Base-by-base conservation (phyloP, 768 basidiomycete species). In the Agaricus subrufescens region DNA sequence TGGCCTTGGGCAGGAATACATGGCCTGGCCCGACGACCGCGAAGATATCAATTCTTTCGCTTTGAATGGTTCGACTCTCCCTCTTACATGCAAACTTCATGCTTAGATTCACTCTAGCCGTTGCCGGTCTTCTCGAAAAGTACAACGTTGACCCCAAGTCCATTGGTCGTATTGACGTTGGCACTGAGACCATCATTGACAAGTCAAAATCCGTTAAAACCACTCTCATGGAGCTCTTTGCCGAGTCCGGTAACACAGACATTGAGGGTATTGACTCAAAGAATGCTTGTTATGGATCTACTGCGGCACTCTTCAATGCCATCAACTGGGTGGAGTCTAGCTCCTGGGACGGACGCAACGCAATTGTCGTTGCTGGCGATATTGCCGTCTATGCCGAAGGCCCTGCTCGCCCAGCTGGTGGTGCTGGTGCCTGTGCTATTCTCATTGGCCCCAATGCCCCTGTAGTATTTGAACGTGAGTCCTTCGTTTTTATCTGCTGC, bases 11-110 rank as follows among this genome's bases (percentile, higher is more conserved):
- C 93, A 96, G 71, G 86, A 95, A 70, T 94, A 86, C 79, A 99
- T 99, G 97, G 94, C 96, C 34, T 98, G 92, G 84, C 90, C 90
- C 57, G 95, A 98, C 69, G 97, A 99, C 81, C 86, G 92, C 55
- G 97, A 99, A 72, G 96, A 99, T 76, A 96, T 99, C 79, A 96
- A 97, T 84, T 96, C 94, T 10, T 94, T 98, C 70, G 88, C 93
- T 40, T 73, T 99, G 61, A 96, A 92, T 65, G 94, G 95, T 94
- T 56, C 58, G 87, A 66, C 14, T 26, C 14, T 45, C 54, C 15
- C 10, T 15, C 12, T 44, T 45, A 12, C 6, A 3, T 38, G 11
- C 6, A 23, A 38, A 11, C 37, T 30, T 47, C 31, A 57, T 46
- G 49, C 52, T 38, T 31, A 57, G 30, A 46, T 60, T 49, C 53